These are phyloP conservation scores for Monosporozyma solicola DNA, from an alignment of 805 yeast genomes.

Conservation along the genomic window DNA sequence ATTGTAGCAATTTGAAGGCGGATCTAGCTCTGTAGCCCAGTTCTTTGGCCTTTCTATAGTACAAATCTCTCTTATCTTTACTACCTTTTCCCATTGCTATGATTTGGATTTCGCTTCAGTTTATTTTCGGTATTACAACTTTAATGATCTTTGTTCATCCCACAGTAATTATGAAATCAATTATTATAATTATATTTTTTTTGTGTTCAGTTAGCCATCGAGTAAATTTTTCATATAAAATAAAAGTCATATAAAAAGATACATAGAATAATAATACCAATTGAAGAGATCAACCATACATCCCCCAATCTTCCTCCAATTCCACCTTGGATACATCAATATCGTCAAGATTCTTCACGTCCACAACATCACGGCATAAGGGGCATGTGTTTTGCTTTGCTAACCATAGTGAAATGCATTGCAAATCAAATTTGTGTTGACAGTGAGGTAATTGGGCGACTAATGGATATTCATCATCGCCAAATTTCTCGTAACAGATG, in stretches of 20 bases:
- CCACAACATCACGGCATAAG: slow-evolving; percentile 67
- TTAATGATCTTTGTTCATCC: background rate
- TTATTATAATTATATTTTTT: background rate
- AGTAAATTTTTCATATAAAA: slow-evolving; percentile 1
- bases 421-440: slow-evolving; percentile 75
- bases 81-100: slow-evolving; percentile 79
- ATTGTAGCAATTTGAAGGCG: slow-evolving; percentile 85
- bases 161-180: background rate
- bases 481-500: slow-evolving; percentile 68
- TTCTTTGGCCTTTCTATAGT: slow-evolving; percentile 90
- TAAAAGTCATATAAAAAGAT: background rate
- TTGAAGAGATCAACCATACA: slow-evolving; percentile 48
- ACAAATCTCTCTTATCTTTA: slow-evolving; percentile 88
- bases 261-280: background rate
- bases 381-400: slow-evolving; percentile 72
- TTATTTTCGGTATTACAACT: background rate
- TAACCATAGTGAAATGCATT: slow-evolving; percentile 88
- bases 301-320: slow-evolving; percentile 66
- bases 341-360: slow-evolving; percentile 34
- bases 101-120: background rate
- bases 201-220: background rate
- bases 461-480: slow-evolving; percentile 68
- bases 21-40: slow-evolving; percentile 98
- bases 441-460: slow-evolving; percentile 73
- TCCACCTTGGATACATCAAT: slow-evolving; percentile 44